A percentile compares a stretch with the other conserved stretches of the same genome.
phyloP scores from a whole-genome alignment of 2,329 filamentous ascomycete species.

The Pseudonectria buxi region DNA sequence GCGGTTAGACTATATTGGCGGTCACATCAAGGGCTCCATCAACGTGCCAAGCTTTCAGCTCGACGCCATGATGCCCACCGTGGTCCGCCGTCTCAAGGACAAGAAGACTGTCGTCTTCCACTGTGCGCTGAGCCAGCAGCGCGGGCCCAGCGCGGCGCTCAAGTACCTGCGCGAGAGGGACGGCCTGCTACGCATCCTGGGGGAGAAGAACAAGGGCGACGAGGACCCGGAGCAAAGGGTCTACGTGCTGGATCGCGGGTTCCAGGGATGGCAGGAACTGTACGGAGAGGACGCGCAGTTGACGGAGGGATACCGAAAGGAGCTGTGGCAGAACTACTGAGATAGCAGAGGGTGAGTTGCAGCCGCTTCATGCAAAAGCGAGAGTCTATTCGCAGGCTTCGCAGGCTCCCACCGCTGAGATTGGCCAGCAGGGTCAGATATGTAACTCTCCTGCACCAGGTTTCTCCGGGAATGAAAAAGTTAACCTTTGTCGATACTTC shows the following conservation, averaged over 20 bases:
- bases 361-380: no score
- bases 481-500: no score
- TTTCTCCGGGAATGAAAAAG: no score
- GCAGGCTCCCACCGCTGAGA: no score
- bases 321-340: slow-evolving; percentile 67
- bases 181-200: slow-evolving; percentile 30
- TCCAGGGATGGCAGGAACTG: slow-evolving; percentile 80
- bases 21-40: slow-evolving; percentile 72
- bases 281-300: slow-evolving; percentile 71
- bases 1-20: slow-evolving; percentile 90
- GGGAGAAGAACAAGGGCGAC: slow-evolving; percentile 22
- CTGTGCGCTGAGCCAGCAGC: slow-evolving; percentile 84
- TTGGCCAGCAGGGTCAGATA: no score
- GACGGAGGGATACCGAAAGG: slow-evolving; percentile 77
- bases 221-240: slow-evolving; percentile 56
- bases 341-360: no score
- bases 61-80: slow-evolving; percentile 70
- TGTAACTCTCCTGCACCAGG: no score
- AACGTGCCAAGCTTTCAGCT: slow-evolving; percentile 70
- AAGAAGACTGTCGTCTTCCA: slow-evolving; percentile 89
- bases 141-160: slow-evolving; percentile 78
- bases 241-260: slow-evolving; percentile 75
- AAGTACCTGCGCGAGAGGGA: slow-evolving; percentile 69
- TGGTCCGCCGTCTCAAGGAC: slow-evolving; percentile 69
- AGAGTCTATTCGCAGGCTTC: no score